These are phyloP conservation scores for Ambrosia artemisiifolia DNA, from an alignment of 129 eudicot species.

Conservation along the genomic window DNA sequence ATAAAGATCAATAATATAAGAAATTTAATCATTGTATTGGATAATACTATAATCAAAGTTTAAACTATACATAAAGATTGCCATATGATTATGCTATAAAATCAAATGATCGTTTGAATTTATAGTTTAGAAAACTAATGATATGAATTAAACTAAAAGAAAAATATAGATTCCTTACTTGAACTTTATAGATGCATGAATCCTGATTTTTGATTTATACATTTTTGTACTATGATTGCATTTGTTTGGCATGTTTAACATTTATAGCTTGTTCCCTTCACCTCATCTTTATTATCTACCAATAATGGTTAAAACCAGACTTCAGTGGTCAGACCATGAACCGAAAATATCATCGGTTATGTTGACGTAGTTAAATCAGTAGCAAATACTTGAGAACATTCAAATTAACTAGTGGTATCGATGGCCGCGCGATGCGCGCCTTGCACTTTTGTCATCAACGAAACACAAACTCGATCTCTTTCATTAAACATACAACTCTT, in stretches of 20 bases:
- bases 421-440: too few species aligned
- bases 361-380: too few species aligned
- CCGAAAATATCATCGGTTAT: too few species aligned
- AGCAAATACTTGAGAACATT: too few species aligned
- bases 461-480: too few species aligned
- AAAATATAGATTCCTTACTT: neutral
- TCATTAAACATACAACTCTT: too few species aligned
- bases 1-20: conserved; percentile 19
- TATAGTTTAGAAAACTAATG: neutral
- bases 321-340: too few species aligned
- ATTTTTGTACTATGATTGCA: neutral
- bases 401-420: too few species aligned
- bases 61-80: neutral
- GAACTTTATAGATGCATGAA: neutral
- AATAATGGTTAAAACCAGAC: too few species aligned
- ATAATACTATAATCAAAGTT: neutral
- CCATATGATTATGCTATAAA: conserved; percentile 11
- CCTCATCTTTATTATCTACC: neutral
- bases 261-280: neutral
- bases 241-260: neutral
- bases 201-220: neutral
- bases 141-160: neutral
- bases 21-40: conserved; percentile 3
- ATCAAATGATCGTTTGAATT: neutral
- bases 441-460: too few species aligned